Evolutionary conservation across 1,284 basidiomycete species (phyloP).

Genomic region (Marasmius fiardii): DNA sequence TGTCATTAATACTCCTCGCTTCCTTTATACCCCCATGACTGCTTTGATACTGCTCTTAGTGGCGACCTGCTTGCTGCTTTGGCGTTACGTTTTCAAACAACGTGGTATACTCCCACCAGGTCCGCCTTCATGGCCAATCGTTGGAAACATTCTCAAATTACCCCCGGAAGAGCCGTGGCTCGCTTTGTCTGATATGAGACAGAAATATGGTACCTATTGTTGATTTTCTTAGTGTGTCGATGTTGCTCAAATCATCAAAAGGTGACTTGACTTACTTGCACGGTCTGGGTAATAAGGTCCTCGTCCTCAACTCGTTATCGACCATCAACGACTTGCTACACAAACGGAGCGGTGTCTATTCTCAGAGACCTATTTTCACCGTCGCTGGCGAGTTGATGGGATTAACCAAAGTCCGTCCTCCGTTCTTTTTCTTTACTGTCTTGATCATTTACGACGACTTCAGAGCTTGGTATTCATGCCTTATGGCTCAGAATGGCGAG

Average conservation of each 20-base stretch:
- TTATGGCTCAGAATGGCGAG: slow-evolving; percentile 23
- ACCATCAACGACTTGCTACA: slow-evolving; percentile 30
- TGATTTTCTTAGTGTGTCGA: not conserved
- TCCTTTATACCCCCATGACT: not conserved
- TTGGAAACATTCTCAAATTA: slow-evolving; percentile 3
- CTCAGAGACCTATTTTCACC: slow-evolving; percentile 30
- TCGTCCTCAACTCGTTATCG: slow-evolving; percentile 31
- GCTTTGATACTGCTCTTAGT: not conserved
- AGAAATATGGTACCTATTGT: not conserved
- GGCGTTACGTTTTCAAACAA: not conserved
- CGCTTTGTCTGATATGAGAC: slow-evolving; percentile 1
- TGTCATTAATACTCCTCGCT: no score
- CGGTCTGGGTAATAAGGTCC: slow-evolving; percentile 22
- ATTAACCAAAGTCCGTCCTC: slow-evolving; percentile 20
- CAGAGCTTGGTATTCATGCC: slow-evolving; percentile 21
- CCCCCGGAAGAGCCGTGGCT: not conserved
- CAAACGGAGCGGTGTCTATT: slow-evolving; percentile 28
- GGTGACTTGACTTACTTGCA: slow-evolving; percentile 25
- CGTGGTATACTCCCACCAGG: not conserved
- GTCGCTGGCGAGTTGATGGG: slow-evolving; percentile 34
- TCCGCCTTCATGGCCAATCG: slow-evolving; percentile 1
- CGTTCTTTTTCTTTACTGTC: not conserved
- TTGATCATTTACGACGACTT: not conserved
- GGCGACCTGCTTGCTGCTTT: not conserved
- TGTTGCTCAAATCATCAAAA: slow-evolving; percentile 3